Evolutionary conservation across 495 filamentous ascomycete species (phyloP), one percentile per base, ranked within the genome.

Genomic region (Aspergillus bridgeri): DNA sequence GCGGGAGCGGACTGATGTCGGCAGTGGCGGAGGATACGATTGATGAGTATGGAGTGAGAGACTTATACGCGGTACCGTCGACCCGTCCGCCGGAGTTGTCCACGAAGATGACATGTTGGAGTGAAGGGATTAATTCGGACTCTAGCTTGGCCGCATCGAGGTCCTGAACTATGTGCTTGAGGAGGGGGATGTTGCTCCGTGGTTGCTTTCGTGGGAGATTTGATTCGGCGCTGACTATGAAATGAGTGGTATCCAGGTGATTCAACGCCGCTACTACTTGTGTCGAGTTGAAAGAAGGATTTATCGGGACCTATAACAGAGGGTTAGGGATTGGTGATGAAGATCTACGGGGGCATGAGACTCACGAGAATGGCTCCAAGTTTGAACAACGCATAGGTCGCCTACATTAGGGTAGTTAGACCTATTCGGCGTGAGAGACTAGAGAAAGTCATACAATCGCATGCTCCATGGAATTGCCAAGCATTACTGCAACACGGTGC

Each of bases 311-410:
- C 84, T 88, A 53, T 6, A 42, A 19, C 19, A 33, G 8, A 11
- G 3, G 29, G 54, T 63, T 15, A 58, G 53, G 46, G 22, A 2
- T 5, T 8, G 23, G 13, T 7, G 23, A 17, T 24, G 15, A 2
- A n/a, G 4, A 24, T 27, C 6, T 15, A 53, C 24, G n/a, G 20
- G 23, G 23, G 51, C 17, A 7, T 2, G 15, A n/a, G 18, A 60
- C 77, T 48, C 71, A 88, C 92, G 56, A 97, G 76, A 49, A 97
- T 86, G 45, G 90, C 94, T 17, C 94, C 94, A 3, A 97, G 80
- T 69, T 98, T 97, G 71, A 94, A 96, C 20, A 96, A 60, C 5
- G 91, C 91, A 73, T 98, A 97, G 21, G 89, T 95, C 17, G 83
- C 71, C 69, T 86, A 54, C 20, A 59, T 42, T 11, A 49, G 27